phyloP scores from a whole-genome alignment of 2,329 filamentous ascomycete species.

The Monosporascus sp. region DNA sequence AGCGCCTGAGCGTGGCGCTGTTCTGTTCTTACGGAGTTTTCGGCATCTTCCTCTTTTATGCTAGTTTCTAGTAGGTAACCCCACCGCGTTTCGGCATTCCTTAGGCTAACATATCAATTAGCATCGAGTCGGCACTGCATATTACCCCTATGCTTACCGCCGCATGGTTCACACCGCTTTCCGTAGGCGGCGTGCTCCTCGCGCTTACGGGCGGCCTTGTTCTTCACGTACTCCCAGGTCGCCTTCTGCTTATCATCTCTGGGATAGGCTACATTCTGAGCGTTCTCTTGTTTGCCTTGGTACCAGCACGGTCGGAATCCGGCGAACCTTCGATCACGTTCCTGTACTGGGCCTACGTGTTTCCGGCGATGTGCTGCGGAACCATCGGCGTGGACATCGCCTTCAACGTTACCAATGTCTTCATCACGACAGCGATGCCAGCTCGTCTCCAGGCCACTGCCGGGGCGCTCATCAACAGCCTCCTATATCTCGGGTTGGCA shows the following conservation, averaged over 20 bases:
- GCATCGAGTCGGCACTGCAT: conserved; percentile 55
- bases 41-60: conserved; percentile 64
- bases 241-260: conserved; percentile 57
- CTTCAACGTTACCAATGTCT: conserved; percentile 71
- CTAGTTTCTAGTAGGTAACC: conserved; percentile 38
- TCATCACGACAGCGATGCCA: conserved; percentile 68
- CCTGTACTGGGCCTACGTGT: conserved; percentile 68
- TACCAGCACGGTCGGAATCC: conserved; percentile 48
- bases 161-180: conserved; percentile 64
- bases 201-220: conserved; percentile 57
- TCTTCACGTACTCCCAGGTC: conserved; percentile 61
- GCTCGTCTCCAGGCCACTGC: conserved; percentile 63
- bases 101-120: conserved; percentile 19
- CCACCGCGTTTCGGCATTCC: not conserved
- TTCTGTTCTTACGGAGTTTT: conserved; percentile 64
- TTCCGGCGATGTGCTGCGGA: conserved; percentile 62
- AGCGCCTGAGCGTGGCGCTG: conserved; percentile 52
- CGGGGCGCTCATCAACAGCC: conserved; percentile 64
- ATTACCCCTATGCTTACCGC: conserved; percentile 58
- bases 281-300: conserved; percentile 58
- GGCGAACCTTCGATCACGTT: conserved; percentile 26
- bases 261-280: conserved; percentile 52
- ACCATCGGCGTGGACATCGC: conserved; percentile 72
- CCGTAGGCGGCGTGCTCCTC: conserved; percentile 61
- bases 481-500: conserved; percentile 67